Conservation (phyloP, 305 asterid species). For the Solanum chacoense region DNA sequence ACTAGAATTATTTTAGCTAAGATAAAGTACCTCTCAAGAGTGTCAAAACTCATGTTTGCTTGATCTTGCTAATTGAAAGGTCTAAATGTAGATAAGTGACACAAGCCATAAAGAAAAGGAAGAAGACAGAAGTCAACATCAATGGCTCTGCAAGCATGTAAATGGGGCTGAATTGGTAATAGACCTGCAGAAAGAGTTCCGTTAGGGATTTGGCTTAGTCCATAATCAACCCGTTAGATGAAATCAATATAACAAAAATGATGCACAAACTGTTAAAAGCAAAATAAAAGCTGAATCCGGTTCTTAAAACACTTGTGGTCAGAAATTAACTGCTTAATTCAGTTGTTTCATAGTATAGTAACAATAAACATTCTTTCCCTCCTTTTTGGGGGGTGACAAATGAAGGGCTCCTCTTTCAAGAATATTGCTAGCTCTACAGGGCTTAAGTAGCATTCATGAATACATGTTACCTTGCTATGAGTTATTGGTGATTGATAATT, state of each 20-base stretch:
- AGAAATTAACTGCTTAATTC: neutral
- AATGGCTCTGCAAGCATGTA: slow-evolving; percentile 97
- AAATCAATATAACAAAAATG: neutral
- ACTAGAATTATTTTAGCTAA: neutral
- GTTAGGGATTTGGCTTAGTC: neutral
- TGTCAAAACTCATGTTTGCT: slow-evolving; percentile 5
- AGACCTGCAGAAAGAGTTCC: slow-evolving; percentile 50
- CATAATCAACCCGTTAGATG: neutral
- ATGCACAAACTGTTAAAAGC: neutral
- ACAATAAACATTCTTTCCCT: neutral
- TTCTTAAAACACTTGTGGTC: neutral
- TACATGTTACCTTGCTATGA: neutral
- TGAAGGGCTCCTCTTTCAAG: neutral
- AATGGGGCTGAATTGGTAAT: slow-evolving; percentile 70
- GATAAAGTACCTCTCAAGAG: slow-evolving; percentile 23
- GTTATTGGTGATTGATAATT: neutral
- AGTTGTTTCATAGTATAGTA: neutral
- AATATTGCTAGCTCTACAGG: neutral
- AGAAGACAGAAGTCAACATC: slow-evolving; percentile 70
- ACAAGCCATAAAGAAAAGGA: slow-evolving; percentile 58
- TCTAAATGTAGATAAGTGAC: slow-evolving; percentile 74
- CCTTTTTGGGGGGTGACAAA: neutral
- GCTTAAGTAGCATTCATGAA: neutral
- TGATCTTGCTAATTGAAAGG: slow-evolving; percentile 58
- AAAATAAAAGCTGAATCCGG: neutral